Base-by-base conservation (phyloP, 768 basidiomycete genomes). In the Psilocybe tampanensis region DNA sequence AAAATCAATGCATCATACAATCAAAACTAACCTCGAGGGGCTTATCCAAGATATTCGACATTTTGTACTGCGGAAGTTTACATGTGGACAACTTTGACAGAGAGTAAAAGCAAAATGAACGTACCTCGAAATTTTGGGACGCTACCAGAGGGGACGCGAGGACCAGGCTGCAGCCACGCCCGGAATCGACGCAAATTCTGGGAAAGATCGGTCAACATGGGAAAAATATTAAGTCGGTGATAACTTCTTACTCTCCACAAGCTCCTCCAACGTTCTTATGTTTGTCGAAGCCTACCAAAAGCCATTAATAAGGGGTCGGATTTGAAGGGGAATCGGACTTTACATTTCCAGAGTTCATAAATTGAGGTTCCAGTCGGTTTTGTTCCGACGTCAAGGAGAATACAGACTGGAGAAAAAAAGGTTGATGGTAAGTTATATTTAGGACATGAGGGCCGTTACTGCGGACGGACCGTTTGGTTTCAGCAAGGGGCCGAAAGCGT, bases 1-100 rank as follows among this genome's bases (percentile, higher is more conserved):
- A 48, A 24, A 42, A 19, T 29, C 21, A 33, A 33, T 43, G 23
- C 1, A 22, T 29, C 29, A 29, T 9, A 29, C 9, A 9, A 9
- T 29, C 9, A 9, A 29, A 29, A 58, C 81, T 49, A 67, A 92
- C 79, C 84, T 98, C 95, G 50, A 95, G 82, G 0, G 95, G 95
- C 71, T 98, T 98, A 71, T 98, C 95, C 33, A 98, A 84, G 61
- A 96, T 92, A 67, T 97, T 95, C 22, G 93, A 94, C 88, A 92
- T 93, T 77, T 96, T 96, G 77, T 96, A 95, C 86, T 88, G 56
- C 41, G 61, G 32, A 53, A 48, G 43, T 53, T 42, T 61, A 13
- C 22, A 45, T 36, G 54, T 57, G 15, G 33, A 26, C 39, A 23
- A 50, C 1, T 21, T n/a, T 44, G 23, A 44, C 13, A 15, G 29